Evolutionary conservation across 208 protist genomes (phyloP).

Genomic region (Leishmania tropica): DNA sequence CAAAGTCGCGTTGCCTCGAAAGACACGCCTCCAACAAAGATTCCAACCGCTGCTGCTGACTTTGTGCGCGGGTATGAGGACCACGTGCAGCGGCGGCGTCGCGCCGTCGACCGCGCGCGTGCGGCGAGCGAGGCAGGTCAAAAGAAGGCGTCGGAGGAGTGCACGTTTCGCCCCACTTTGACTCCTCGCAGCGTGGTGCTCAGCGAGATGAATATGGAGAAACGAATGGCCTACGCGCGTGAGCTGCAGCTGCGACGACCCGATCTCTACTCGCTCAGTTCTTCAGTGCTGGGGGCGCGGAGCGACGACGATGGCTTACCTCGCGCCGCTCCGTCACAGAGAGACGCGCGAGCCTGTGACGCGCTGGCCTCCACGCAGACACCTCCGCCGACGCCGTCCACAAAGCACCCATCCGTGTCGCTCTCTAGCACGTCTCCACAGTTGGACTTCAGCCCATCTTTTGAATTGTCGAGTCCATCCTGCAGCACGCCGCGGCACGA

Average conservation of each 20-base stretch:
- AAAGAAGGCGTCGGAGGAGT: conserved; percentile 7
- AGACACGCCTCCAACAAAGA: not conserved
- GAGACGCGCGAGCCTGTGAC: not conserved
- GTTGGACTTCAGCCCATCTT: conserved; percentile 8
- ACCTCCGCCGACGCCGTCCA: conserved; percentile 11
- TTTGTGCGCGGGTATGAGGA: conserved; percentile 11
- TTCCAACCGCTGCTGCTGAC: not conserved
- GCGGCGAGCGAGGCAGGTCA: not conserved
- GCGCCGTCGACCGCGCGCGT: not conserved
- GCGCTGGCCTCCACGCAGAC: not conserved
- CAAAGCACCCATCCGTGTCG: conserved; percentile 9
- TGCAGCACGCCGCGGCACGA: conserved; percentile 11
- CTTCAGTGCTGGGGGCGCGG: conserved; percentile 6
- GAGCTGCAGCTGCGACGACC: conserved; percentile 31
- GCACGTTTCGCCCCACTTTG: conserved; percentile 40
- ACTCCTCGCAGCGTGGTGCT: conserved; percentile 34
- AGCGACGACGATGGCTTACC: not conserved
- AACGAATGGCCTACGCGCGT: conserved; percentile 30
- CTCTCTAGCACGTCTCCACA: not conserved
- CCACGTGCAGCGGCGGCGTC: conserved; percentile 26
- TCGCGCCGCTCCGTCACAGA: not conserved
- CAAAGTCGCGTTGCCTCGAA: not conserved
- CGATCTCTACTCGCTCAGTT: conserved; percentile 28
- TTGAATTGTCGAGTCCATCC: conserved; percentile 51
- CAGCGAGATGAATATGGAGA: conserved; percentile 36